phyloP scores from a whole-genome alignment of 164 flowering plant species.

The Piper longum region DNA sequence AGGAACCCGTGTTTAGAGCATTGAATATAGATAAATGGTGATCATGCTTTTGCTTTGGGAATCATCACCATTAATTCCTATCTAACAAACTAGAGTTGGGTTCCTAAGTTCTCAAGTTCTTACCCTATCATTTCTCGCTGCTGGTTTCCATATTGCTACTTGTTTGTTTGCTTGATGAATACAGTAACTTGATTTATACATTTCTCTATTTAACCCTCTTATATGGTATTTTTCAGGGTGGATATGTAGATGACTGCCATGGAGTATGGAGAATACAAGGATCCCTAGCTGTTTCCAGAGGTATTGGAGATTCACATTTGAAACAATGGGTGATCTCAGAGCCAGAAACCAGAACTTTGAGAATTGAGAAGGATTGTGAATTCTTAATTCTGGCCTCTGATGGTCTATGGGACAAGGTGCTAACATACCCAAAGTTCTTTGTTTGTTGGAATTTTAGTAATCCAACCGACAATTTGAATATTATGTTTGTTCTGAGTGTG shows the following conservation, averaged over 20 bases:
- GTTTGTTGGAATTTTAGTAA: slow-evolving; percentile 2
- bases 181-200: not conserved
- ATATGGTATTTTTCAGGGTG: slow-evolving; percentile 40
- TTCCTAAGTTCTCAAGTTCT: no score
- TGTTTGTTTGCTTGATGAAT: no score
- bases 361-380: slow-evolving; percentile 39
- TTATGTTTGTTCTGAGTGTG: no score
- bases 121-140: no score
- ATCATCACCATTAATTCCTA: no score
- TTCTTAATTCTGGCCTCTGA: slow-evolving; percentile 82
- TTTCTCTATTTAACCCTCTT: slow-evolving; percentile 4
- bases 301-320: slow-evolving; percentile 60
- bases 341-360: slow-evolving; percentile 46
- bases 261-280: slow-evolving; percentile 90
- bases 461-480: not conserved
- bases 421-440: not conserved
- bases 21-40: no score
- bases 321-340: slow-evolving; percentile 70
- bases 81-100: no score
- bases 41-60: no score
- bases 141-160: no score
- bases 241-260: slow-evolving; percentile 54
- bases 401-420: slow-evolving; percentile 89
- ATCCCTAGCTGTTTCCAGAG: slow-evolving; percentile 76
- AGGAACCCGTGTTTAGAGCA: no score